Base-by-base conservation (phyloP, 75 land plant genomes). In the Selaginella tamariscina region DNA sequence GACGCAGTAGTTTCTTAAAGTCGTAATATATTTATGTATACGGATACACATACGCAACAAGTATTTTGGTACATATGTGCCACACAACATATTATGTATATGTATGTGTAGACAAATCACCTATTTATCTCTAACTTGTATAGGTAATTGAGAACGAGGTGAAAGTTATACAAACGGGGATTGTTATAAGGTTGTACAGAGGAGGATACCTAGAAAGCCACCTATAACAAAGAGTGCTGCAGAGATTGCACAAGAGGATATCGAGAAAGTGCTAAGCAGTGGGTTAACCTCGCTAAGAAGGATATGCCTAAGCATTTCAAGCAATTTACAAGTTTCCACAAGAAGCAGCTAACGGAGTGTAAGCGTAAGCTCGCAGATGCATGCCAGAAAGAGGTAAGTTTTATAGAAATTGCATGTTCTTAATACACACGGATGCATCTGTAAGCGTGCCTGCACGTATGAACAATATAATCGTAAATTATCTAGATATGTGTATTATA, bases 181-280 rank as follows among this genome's bases (percentile, higher is more conserved):
- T 59, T 84, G 85, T 15, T 94, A 85, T 76, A 96, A 94, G 96
- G 81, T 94, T 31, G 84, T 94, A 67, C 82, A 90, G 65, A 79
- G 98, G 5, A 82, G 80, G 29, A 65, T 90, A 33, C 96, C 87
- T 21, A 94, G 83, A 83, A 89, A 85, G 65, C 83, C 73, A 67
- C 69, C 64, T 24, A 65, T 76, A 32, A 73, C 77, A 75, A 89
- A 81, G 70, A 89, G 89, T 60, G 86, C 98, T 55, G 72, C 80
- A 55, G 69, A 70, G 63, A 79, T 87, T 33, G 88, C 81, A 68
- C 73, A 33, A 66, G 98, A 90, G 73, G 96, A 89, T 68, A 79
- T 64, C 73, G 98, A 90, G 30, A 90, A 85, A 70, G 70, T 64
- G 75, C 73, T 20, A 94, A 85, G 77, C 44, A 39, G 39, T 94